Percentiles rank a stretch among this genome's conserved stretches.
Conservation (phyloP, 345 rosid genomes). For the Lepidium sativum region DNA sequence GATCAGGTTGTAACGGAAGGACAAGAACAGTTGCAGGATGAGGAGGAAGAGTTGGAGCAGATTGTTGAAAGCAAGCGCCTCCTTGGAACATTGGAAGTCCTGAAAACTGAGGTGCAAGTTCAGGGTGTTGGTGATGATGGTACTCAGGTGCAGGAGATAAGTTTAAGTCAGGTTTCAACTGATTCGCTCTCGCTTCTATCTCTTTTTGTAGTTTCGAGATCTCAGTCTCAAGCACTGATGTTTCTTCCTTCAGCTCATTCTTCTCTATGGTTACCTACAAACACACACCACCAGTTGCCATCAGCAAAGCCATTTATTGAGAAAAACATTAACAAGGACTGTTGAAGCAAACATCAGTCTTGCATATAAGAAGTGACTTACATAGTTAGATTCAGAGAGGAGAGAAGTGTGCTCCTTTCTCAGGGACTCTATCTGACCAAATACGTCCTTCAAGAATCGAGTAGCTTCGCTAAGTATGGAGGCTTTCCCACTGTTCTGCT, state of each 20-base stretch:
- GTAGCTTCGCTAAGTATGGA: slow-evolving; percentile 60
- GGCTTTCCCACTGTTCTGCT: slow-evolving; percentile 79
- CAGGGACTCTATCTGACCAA: slow-evolving; percentile 63
- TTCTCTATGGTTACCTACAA: slow-evolving; percentile 66
- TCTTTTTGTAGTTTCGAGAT: slow-evolving; percentile 46
- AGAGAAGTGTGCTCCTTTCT: slow-evolving; percentile 61
- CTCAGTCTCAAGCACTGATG: slow-evolving; percentile 50
- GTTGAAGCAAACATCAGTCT: neutral
- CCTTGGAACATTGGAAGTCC: slow-evolving; percentile 23
- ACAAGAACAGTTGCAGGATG: slow-evolving; percentile 50
- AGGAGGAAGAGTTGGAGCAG: slow-evolving; percentile 27
- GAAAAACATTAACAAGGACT: neutral
- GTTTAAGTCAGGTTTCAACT: slow-evolving; percentile 54
- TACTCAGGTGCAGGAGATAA: slow-evolving; percentile 37
- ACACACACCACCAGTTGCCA: neutral
- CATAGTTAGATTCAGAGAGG: slow-evolving; percentile 73
- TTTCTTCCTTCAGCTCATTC: slow-evolving; percentile 82
- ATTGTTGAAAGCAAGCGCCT: slow-evolving; percentile 20
- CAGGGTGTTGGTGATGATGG: slow-evolving; percentile 29
- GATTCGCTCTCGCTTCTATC: slow-evolving; percentile 36
- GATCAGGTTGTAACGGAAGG: slow-evolving; percentile 49
- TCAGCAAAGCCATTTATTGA: neutral
- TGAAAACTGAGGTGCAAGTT: slow-evolving; percentile 25
- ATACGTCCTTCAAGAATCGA: slow-evolving; percentile 61
- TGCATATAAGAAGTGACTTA: slow-evolving; percentile 26